These are phyloP conservation scores for Mortierella sp. DNA, from an alignment of 371 early-diverging fungal species.

Conservation along the genomic window DNA sequence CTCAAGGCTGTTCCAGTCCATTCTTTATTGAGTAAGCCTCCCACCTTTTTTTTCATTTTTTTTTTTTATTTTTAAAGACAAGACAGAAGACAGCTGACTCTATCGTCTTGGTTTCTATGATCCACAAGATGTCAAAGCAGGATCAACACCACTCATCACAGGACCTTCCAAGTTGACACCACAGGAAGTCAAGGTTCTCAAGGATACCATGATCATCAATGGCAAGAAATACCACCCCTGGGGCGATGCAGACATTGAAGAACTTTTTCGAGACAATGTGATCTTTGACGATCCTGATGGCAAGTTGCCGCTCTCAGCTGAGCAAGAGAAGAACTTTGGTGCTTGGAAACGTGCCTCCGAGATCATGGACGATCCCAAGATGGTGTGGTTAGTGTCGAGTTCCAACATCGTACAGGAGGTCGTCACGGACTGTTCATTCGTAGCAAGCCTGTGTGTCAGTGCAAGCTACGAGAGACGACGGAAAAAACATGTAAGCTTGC, in stretches of 20 bases:
- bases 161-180: slow-evolving; percentile 48
- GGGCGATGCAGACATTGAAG: slow-evolving; percentile 48
- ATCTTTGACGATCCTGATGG: slow-evolving; percentile 76
- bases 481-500: slow-evolving; percentile 66
- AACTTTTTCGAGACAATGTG: slow-evolving; percentile 45
- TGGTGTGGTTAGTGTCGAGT: slow-evolving; percentile 75
- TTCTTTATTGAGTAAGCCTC: slow-evolving; percentile 23
- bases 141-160: slow-evolving; percentile 28
- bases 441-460: slow-evolving; percentile 89
- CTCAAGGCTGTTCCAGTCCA: slow-evolving; percentile 37
- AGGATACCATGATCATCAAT: slow-evolving; percentile 50
- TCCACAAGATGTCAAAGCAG: slow-evolving; percentile 22
- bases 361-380: slow-evolving; percentile 71
- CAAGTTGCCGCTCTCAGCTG: slow-evolving; percentile 74
- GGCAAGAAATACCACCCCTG: slow-evolving; percentile 50
- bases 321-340: slow-evolving; percentile 78
- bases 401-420: slow-evolving; percentile 75
- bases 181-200: slow-evolving; percentile 44
- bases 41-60: too few relatives aligned
- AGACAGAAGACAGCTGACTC: too few relatives aligned
- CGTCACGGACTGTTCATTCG: slow-evolving; percentile 95
- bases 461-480: slow-evolving; percentile 85
- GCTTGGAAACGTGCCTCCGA: slow-evolving; percentile 86
- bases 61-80: too few relatives aligned
- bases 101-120: too few relatives aligned